Base-by-base conservation (phyloP, 2,329 filamentous ascomycete species). In the Pyrenochaeta sp. region DNA sequence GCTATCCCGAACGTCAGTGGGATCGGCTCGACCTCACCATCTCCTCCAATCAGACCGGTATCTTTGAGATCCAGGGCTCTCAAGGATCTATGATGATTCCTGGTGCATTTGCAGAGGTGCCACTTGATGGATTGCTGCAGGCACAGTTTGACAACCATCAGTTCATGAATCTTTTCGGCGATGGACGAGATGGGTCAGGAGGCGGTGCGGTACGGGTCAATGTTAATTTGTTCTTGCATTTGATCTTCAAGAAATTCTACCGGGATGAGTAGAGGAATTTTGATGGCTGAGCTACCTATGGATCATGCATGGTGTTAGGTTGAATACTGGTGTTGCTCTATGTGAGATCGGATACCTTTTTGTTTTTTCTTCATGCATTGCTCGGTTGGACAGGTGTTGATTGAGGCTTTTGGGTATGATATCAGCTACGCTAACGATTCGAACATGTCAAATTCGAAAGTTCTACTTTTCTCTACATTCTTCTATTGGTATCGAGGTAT, bases 241-340 rank as follows among this genome's bases (percentile, higher is more conserved):
- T 98, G 76, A 85, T 99, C 65, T 98, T 98, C 83, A 96, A 96
- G 85, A 99, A 99, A 83, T 99, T 99, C 77, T 99, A 99, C 61
- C 70, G 78, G 57, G 80, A 82, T 42, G 63, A 66, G 51, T 70
- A 56, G 18, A 21, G n/a, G 37, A 23, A 10, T 17, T 9, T 36
- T 15, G n/a, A 9, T 17, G 33, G 4, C 17, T 2, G 9, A 9
- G 7, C n/a, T 36, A 15, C 33, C 17, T 36, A n/a, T 5, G 14
- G 7, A 17, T 15, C 33, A 17, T 36, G 17, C n/a, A 9, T 15
- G 33, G 33, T 36, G 33, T 36, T 36, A 17, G 33, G 33, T 36
- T 17, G 7, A n/a, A 36, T 15, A 15, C 33, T 5, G 23, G 17
- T 17, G 33, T 17, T n/a, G 33, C n/a, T 4, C 33, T 37, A 12